A percentile compares a stretch with the other conserved stretches of the same genome.
These are phyloP conservation scores for Xylaria sp. DNA, from an alignment of 2,329 filamentous ascomycete genomes.

Conservation along the genomic window DNA sequence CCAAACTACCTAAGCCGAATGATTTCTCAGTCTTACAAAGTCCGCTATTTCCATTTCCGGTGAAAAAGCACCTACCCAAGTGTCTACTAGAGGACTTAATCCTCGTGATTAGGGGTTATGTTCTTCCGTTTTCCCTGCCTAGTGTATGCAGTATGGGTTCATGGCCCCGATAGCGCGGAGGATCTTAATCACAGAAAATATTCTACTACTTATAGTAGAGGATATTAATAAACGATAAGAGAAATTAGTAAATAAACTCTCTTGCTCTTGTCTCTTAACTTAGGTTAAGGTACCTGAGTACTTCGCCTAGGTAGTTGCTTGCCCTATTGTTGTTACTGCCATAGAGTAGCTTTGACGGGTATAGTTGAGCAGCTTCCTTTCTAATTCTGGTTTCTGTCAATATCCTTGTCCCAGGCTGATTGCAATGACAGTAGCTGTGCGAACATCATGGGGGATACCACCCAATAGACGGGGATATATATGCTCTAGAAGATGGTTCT, in stretches of 20 bases:
- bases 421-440: background rate
- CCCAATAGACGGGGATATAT: too few species aligned
- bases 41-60: conserved; percentile 10
- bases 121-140: background rate
- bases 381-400: too few species aligned
- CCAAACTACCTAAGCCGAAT: too few species aligned
- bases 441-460: too few species aligned
- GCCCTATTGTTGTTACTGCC: background rate
- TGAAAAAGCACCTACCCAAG: background rate
- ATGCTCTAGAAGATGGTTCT: too few species aligned
- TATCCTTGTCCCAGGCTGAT: background rate
- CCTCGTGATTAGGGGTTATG: background rate
- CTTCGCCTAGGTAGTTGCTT: background rate
- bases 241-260: too few species aligned
- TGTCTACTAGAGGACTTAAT: background rate
- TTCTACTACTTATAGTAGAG: too few species aligned
- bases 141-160: background rate
- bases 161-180: background rate
- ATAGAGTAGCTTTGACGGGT: background rate
- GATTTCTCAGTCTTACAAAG: background rate
- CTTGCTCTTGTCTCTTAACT: background rate
- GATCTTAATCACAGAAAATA: background rate
- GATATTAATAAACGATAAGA: too few species aligned
- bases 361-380: too few species aligned
- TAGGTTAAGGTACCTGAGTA: background rate